Evolutionary conservation across 352 stramenopile species (phyloP).

Genomic region (Phytophthora pisi): DNA sequence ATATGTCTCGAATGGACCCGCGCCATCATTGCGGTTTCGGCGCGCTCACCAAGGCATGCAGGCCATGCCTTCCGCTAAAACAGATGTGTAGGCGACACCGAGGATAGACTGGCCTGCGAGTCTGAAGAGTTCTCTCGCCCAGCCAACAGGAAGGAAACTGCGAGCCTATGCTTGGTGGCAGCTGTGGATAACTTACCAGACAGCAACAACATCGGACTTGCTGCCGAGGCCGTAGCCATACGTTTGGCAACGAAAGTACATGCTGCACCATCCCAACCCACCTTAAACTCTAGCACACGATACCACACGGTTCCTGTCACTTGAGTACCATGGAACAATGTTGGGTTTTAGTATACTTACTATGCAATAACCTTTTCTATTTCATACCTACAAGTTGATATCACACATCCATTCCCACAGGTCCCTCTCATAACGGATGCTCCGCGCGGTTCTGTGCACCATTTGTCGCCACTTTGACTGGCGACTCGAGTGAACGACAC

Average conservation of each 20-base stretch:
- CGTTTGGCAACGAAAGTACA: too few species aligned
- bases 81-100: background rate
- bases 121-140: background rate
- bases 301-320: too few species aligned
- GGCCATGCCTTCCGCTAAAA: background rate
- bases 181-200: too few species aligned
- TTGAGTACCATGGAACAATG: too few species aligned
- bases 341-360: background rate
- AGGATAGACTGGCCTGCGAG: background rate
- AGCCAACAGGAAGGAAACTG: too few species aligned
- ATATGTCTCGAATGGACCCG: too few species aligned
- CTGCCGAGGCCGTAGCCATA: too few species aligned
- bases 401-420: background rate
- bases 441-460: background rate
- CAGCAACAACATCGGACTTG: too few species aligned
- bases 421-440: background rate
- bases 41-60: background rate
- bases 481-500: constrained; percentile 5
- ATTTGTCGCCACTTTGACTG: background rate
- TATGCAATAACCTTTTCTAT: background rate
- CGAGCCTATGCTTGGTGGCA: too few species aligned
- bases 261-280: too few species aligned
- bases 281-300: too few species aligned
- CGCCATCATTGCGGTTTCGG: background rate
- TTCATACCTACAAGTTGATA: background rate